Evolutionary conservation across 345 rosid genomes (phyloP).

Genomic region (Hibiscus trionum): DNA sequence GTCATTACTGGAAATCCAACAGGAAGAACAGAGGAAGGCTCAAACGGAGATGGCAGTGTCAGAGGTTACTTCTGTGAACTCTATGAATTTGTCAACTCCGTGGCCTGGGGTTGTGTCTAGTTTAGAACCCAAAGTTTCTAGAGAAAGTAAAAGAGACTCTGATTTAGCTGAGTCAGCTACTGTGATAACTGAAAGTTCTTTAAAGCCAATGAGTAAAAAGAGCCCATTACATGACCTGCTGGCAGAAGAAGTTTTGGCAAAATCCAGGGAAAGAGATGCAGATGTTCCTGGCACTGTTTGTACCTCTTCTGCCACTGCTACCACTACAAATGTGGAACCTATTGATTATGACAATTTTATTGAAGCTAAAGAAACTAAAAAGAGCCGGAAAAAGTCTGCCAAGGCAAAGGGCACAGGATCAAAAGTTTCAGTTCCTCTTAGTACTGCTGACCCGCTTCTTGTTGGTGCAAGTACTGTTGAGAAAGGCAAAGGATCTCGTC

Average conservation of each 20-base stretch:
- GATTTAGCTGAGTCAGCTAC: slow-evolving; percentile 26
- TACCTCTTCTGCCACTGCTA: slow-evolving; percentile 20
- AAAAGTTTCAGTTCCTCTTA: slow-evolving; percentile 34
- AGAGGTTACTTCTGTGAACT: slow-evolving; percentile 31
- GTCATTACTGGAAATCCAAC: slow-evolving; percentile 91
- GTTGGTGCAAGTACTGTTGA: slow-evolving; percentile 54
- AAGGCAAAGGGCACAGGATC: slow-evolving; percentile 59
- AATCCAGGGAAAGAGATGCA: slow-evolving; percentile 40
- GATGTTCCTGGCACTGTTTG: slow-evolving; percentile 28
- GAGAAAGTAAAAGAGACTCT: slow-evolving; percentile 38
- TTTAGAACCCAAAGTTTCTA: slow-evolving; percentile 40
- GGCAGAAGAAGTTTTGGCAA: slow-evolving; percentile 59
- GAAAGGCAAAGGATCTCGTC: slow-evolving; percentile 58
- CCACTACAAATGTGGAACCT: slow-evolving; percentile 25
- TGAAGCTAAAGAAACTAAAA: slow-evolving; percentile 83
- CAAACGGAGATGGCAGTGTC: slow-evolving; percentile 50
- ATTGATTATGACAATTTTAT: slow-evolving; percentile 65
- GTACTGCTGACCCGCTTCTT: slow-evolving; percentile 39
- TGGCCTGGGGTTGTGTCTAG: slow-evolving; percentile 69
- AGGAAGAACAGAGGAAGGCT: slow-evolving; percentile 79
- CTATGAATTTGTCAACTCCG: slow-evolving; percentile 44
- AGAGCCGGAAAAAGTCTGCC: slow-evolving; percentile 79
- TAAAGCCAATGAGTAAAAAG: slow-evolving; percentile 42
- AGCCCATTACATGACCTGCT: slow-evolving; percentile 66
- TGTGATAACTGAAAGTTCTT: slow-evolving; percentile 37